A percentile compares a stretch with the other conserved stretches of the same genome.
Evolutionary conservation across 495 filamentous ascomycete genomes (phyloP).

Genomic region (Penicillium coprophilum): DNA sequence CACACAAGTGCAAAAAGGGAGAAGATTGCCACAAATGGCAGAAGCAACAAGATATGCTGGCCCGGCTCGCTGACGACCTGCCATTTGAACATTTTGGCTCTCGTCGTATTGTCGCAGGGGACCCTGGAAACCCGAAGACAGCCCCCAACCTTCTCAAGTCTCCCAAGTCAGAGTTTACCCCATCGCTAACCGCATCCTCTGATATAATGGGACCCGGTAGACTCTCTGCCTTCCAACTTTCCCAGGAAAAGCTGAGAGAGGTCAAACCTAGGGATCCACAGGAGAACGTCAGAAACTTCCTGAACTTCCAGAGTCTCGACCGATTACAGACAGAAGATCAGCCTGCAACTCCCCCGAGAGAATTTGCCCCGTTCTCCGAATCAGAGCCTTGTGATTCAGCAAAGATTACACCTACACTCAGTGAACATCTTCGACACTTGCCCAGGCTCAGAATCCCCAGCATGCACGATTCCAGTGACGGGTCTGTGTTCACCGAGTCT

Average conservation of each 20-base stretch:
- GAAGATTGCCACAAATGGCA: slow-evolving; percentile 81
- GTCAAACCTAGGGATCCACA: slow-evolving; percentile 75
- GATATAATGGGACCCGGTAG: slow-evolving; percentile 69
- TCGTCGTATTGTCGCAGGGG: slow-evolving; percentile 55
- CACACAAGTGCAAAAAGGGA: slow-evolving; percentile 85
- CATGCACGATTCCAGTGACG: slow-evolving; percentile 9
- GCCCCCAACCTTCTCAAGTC: slow-evolving; percentile 42
- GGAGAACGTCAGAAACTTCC: slow-evolving; percentile 86
- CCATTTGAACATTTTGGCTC: slow-evolving; percentile 17
- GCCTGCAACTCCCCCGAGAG: slow-evolving; percentile 42
- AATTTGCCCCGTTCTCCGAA: too few species aligned
- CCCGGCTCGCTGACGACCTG: slow-evolving; percentile 20
- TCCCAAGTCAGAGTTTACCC: slow-evolving; percentile 43
- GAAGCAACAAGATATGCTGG: slow-evolving; percentile 57
- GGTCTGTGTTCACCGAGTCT: slow-evolving; percentile 5
- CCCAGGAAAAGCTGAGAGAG: slow-evolving; percentile 66
- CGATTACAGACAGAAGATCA: slow-evolving; percentile 39
- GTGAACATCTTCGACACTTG: slow-evolving; percentile 50
- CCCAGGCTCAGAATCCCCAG: slow-evolving; percentile 59
- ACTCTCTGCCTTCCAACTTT: slow-evolving; percentile 63
- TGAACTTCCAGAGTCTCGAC: slow-evolving; percentile 70
- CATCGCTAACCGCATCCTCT: slow-evolving; percentile 86
- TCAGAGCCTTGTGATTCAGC: slow-evolving; percentile 44
- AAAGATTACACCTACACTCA: slow-evolving; percentile 32
- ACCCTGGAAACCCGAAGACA: slow-evolving; percentile 68